Evolutionary conservation across 441 rosid species (phyloP), one percentile per base, ranked within the genome.

Genomic region (Geranium incanum): DNA sequence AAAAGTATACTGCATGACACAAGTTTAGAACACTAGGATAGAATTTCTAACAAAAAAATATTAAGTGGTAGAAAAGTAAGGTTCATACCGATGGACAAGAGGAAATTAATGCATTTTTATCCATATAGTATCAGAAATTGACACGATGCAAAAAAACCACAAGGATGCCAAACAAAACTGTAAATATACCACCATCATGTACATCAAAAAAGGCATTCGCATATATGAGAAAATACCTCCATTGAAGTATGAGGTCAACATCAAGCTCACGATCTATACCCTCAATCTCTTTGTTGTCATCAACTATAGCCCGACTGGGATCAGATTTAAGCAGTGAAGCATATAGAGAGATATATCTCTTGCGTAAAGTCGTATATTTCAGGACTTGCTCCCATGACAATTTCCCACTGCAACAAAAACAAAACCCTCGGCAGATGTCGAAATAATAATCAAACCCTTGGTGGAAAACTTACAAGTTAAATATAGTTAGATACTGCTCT

Each of bases 381-480:
- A 93, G 82, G 62, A 95, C 88, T 77, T 88, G 92, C 77, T 91
- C 98, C 99, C 99, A 95, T 9, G 95, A 93, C 83, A 93, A 78
- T 72, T 81, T 95, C 78, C 99, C 98, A 78, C 99, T 95, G 97
- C 85, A 85, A 85, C 67, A 83, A 80, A 77, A 66, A 71, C 48
- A 57, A 80, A 64, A 52, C 75, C 75, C 73, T 81, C 75, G 84
- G 78, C 74, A 70, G 69, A 48, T 60, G 73, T 65, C 76, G 12
- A 60, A 83, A 67, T 39, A 50, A 77, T 52, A 69, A 69, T 48
- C 66, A 68, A 6, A 21, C 55, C 6, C 37, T 8, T 48, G 5
- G 36, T 5, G 5, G 13, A 55, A 68, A 15, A 52, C 6, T 5
- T 6, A 57, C 21, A 57, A 15, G 3, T 57, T n/a, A 18, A 57